Percentiles rank a stretch among this genome's conserved stretches.
These are phyloP conservation scores for Cetradonia linearis DNA, from an alignment of 495 filamentous ascomycete genomes.

Conservation along the genomic window DNA sequence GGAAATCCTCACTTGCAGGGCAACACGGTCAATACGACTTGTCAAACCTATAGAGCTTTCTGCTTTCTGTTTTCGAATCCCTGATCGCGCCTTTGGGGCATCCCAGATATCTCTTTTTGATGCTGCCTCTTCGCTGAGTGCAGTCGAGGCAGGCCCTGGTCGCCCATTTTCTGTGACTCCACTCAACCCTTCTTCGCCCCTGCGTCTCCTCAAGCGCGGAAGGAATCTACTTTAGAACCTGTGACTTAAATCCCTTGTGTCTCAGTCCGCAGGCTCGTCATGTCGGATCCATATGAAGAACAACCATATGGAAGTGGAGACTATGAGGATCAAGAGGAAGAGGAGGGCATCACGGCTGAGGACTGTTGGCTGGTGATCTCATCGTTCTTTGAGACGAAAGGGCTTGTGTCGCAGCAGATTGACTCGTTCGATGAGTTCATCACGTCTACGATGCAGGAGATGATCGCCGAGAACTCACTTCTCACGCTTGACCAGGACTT, in stretches of 20 bases:
- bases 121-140: constrained; percentile 10
- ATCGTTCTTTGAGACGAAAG: constrained; percentile 90
- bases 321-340: constrained; percentile 53
- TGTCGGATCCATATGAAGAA: constrained; percentile 44
- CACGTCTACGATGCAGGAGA: constrained; percentile 78
- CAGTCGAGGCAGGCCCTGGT: background rate
- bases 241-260: background rate
- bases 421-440: constrained; percentile 98
- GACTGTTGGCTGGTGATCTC: constrained; percentile 97
- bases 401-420: constrained; percentile 92
- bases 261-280: constrained; percentile 15
- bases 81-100: background rate
- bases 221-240: background rate
- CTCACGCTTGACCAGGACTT: constrained; percentile 83
- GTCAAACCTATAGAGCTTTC: background rate
- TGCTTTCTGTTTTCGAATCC: background rate
- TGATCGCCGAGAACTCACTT: constrained; percentile 78
- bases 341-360: constrained; percentile 70
- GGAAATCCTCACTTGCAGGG: background rate
- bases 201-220: background rate
- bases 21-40: background rate
- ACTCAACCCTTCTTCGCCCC: background rate
- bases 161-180: constrained; percentile 3
- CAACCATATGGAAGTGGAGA: constrained; percentile 40
- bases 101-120: background rate